Base-by-base conservation (phyloP, 371 early-diverging fungal genomes). In the Apophysomyces ossiformis region DNA sequence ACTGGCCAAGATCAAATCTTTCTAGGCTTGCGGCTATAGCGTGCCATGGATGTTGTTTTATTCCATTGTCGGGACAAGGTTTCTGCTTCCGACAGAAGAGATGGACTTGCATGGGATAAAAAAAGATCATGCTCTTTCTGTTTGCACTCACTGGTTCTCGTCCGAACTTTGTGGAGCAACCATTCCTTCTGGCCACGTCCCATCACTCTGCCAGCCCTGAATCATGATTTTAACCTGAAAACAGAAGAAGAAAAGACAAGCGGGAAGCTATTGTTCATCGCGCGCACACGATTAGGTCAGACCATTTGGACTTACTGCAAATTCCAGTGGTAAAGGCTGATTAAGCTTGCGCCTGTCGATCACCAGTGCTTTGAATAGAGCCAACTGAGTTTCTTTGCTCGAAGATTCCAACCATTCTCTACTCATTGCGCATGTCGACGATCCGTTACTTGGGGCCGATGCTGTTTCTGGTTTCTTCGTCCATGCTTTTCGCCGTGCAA, bases 151-250 rank as follows among this genome's bases (percentile, higher is more conserved):
- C 50, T 61, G 50, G 50, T 61, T 41, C 18, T 32, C 44, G 37
- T 58, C 18, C 32, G 58, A 58, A 37, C 58, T 58, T 58, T 58
- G n/a, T 36, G 66, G 66, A 32, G 66, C 72, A 0, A 63, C 44
- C 70, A 74, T 67, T 9, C 76, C 79, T 63, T 78, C 72, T 43
- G 79, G 79, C 79, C 79, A 78, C n/a, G 74, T 65, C 2, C 79
- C 79, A 26, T 78, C 74, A 35, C 71, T 67, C 57, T 78, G 74
- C 79, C 79, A 78, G 37, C 79, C 79, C 41, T 68, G 61, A 7
- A 78, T 69, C 60, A 75, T 63, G 11, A 78, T 64, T 16, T 72
- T 67, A 36, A 78, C 69, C 79, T 78, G 37, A 44, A 65, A 61
- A 15, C 8, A 21, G 18, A 36, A 41, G 37, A 26, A 16, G 39